phyloP scores from a whole-genome alignment of 257 asterid genomes.

The Thymus mandschuricus region DNA sequence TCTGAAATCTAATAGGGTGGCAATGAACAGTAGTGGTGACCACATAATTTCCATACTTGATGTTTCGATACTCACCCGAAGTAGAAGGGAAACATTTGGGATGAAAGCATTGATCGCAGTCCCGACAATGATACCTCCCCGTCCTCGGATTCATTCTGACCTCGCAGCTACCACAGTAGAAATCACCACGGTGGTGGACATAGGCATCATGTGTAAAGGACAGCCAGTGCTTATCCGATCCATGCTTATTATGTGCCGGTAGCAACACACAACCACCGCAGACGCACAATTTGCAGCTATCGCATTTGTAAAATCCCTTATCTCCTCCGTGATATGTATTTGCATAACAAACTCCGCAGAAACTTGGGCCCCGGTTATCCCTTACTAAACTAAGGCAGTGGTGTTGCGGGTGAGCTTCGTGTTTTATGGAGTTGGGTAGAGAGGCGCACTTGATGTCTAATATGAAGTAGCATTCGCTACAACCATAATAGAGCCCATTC shows the following conservation, averaged over 20 bases:
- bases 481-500: too few species aligned
- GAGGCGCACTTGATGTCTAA: too few species aligned
- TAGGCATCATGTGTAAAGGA: neutral
- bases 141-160: neutral
- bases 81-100: neutral
- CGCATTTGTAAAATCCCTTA: neutral
- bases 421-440: too few species aligned
- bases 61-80: neutral
- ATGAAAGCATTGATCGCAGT: neutral
- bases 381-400: too few species aligned
- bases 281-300: neutral
- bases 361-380: too few species aligned
- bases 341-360: neutral
- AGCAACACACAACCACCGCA: neutral
- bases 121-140: conserved; percentile 1
- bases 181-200: too few species aligned
- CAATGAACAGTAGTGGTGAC: neutral
- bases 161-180: neutral
- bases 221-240: neutral
- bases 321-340: neutral
- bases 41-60: too few species aligned
- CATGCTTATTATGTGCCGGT: neutral
- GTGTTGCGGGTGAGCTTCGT: too few species aligned
- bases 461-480: too few species aligned
- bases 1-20: neutral